Base-by-base conservation (phyloP, 352 stramenopile genomes). In the Globisporangium echinulatum region DNA sequence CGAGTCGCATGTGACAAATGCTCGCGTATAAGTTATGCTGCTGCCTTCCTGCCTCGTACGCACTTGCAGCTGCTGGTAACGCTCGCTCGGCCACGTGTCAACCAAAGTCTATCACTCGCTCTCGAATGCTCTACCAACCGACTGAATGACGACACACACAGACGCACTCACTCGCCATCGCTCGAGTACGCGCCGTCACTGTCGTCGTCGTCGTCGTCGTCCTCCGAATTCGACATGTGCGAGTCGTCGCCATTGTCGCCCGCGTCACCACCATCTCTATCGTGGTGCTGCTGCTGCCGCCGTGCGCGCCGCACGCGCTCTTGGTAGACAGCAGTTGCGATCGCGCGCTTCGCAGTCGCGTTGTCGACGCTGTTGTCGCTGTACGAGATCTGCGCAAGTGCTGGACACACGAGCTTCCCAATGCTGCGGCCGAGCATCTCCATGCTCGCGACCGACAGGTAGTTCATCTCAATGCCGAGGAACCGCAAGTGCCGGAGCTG, bases 401-500 rank as follows among this genome's bases (percentile, higher is more conserved):
- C n/a, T 4, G 85, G 85, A 25, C 82, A 92, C 15, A 90, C 80
- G 42, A 92, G 66, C 59, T 90, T 91, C 49, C 85, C 85, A 13
- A 94, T 87, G 25, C 71, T 90, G n/a, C 79, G 74, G 3, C 85
- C 85, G 15, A 94, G 68, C 77, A 92, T 94, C 63, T 92, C 80
- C 78, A 94, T 91, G 66, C 85, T 90, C n/a, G 67, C 77, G 48
- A 74, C 68, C 46, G 77, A 88, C 46, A 94, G 54, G 66, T 92
- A 94, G 69, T 94, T 92, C 71, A 89, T 88, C 70, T 94, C 85
- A 36, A 94, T 85, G 11, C 85, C 85, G 49, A 94, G 61, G 59
- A 92, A 94, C 13, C 77, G 77, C 52, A 94, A 66, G 10, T 79
- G 57, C 15, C 57, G 58, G 58, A 94, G 55, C 58, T 88, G 67